Evolutionary conservation across 768 basidiomycete species (phyloP).

Genomic region (Nidularia sp.): DNA sequence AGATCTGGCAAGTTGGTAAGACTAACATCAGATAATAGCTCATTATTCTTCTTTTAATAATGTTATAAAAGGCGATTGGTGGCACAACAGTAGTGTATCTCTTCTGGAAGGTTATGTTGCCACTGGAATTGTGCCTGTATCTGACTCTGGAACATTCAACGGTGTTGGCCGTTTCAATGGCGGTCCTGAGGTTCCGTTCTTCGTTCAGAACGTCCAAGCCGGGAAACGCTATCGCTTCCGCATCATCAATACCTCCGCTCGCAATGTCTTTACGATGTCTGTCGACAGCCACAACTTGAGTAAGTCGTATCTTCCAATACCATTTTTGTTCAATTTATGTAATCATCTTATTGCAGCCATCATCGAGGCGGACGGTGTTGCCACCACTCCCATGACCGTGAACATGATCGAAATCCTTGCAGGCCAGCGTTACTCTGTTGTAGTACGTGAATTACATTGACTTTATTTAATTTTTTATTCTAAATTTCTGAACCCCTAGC

Average conservation of each 20-base stretch:
- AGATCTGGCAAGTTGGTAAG: constrained; percentile 4
- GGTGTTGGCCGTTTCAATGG: constrained; percentile 32
- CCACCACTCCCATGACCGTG: constrained; percentile 17
- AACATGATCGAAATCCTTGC: constrained; percentile 33
- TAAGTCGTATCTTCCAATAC: not conserved
- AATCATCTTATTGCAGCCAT: constrained; percentile 12
- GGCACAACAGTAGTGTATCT: constrained; percentile 14
- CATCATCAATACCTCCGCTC: constrained; percentile 40
- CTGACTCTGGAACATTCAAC: constrained; percentile 39
- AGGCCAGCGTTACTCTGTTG: constrained; percentile 39
- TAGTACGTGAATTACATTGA: constrained; percentile 10
- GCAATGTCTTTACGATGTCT: constrained; percentile 27
- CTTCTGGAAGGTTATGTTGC: constrained; percentile 20
- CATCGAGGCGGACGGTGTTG: constrained; percentile 30
- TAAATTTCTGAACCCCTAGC: constrained; percentile 6
- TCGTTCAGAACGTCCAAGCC: constrained; percentile 29
- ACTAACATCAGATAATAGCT: not conserved
- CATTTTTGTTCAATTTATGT: not conserved
- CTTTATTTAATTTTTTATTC: too few species aligned
- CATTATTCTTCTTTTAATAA: constrained; percentile 20
- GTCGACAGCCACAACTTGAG: constrained; percentile 15
- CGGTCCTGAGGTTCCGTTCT: constrained; percentile 29
- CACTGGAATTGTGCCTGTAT: constrained; percentile 22
- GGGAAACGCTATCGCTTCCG: constrained; percentile 45
- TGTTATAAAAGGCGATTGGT: constrained; percentile 37